These are phyloP conservation scores for Scheffersomyces stipitis DNA, from an alignment of 805 yeast genomes.

Conservation along the genomic window DNA sequence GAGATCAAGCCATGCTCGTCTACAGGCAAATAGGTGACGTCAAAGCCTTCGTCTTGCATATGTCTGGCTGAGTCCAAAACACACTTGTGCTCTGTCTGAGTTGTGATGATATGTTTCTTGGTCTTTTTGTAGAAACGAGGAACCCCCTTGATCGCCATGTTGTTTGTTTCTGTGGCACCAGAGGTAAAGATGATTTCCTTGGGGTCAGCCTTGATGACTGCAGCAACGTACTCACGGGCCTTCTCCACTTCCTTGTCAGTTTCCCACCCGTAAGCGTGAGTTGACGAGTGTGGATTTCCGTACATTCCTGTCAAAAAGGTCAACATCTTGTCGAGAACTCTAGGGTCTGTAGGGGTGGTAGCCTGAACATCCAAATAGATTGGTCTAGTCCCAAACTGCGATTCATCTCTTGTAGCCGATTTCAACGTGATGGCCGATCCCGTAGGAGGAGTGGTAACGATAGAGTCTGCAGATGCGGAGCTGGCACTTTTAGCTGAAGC, in stretches of 20 bases:
- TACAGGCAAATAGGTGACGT: conserved; percentile 90
- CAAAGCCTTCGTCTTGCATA: conserved; percentile 95
- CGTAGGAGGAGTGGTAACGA: conserved; percentile 38
- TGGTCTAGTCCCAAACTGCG: conserved; percentile 71
- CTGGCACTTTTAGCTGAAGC: no score
- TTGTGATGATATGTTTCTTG: conserved; percentile 90
- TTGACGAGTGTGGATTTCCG: conserved; percentile 97
- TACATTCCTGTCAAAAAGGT: conserved; percentile 86
- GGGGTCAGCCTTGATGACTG: conserved; percentile 86
- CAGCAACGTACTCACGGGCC: conserved; percentile 82
- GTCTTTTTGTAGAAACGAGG: conserved; percentile 88
- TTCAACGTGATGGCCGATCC: conserved; percentile 48
- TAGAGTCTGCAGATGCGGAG: no score
- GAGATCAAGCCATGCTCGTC: conserved; percentile 74
- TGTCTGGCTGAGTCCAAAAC: conserved; percentile 96
- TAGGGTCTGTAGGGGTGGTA: conserved; percentile 96
- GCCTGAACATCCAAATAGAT: conserved; percentile 97
- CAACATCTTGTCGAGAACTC: conserved; percentile 88
- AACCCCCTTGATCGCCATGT: conserved; percentile 93
- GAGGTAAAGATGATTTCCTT: conserved; percentile 96
- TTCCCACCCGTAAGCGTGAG: conserved; percentile 99
- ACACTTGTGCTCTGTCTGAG: conserved; percentile 98
- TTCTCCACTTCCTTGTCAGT: conserved; percentile 87
- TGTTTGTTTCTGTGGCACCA: conserved; percentile 97
- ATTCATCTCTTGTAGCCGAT: conserved; percentile 45